Conservation (phyloP, 495 filamentous ascomycete genomes). For the Opeltia flavorubescens region DNA sequence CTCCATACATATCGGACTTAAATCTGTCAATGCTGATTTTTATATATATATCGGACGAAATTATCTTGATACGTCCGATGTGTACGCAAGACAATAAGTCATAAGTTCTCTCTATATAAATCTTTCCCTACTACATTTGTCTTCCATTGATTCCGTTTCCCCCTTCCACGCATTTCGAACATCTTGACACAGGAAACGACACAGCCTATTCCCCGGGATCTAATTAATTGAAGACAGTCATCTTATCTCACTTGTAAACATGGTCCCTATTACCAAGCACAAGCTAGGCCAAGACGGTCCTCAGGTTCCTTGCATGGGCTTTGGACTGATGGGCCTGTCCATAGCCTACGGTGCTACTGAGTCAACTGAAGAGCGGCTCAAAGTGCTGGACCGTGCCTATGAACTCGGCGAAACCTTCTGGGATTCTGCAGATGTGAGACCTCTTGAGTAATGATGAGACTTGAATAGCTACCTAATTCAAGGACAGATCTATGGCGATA, state of each 20-base stretch:
- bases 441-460: slow-evolving; percentile 3
- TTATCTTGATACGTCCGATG: too few species aligned
- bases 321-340: slow-evolving; percentile 39
- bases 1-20: too few species aligned
- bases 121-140: too few species aligned
- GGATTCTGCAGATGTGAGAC: slow-evolving; percentile 20
- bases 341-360: slow-evolving; percentile 27
- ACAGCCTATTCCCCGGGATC: too few species aligned
- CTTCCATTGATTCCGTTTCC: too few species aligned
- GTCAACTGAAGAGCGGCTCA: slow-evolving; percentile 33
- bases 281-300: slow-evolving; percentile 37
- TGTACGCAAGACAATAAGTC: too few species aligned
- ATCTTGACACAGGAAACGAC: too few species aligned
- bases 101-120: too few species aligned
- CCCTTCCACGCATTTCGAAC: too few species aligned
- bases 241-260: neutral
- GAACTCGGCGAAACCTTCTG: slow-evolving; percentile 26
- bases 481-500: slow-evolving; percentile 24
- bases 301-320: slow-evolving; percentile 34
- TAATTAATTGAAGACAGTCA: too few species aligned
- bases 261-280: neutral
- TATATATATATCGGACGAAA: too few species aligned
- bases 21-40: too few species aligned
- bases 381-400: slow-evolving; percentile 35
- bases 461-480: neutral